Evolutionary conservation across 2,329 filamentous ascomycete species (phyloP).

Genomic region (Clonostachys sp.): DNA sequence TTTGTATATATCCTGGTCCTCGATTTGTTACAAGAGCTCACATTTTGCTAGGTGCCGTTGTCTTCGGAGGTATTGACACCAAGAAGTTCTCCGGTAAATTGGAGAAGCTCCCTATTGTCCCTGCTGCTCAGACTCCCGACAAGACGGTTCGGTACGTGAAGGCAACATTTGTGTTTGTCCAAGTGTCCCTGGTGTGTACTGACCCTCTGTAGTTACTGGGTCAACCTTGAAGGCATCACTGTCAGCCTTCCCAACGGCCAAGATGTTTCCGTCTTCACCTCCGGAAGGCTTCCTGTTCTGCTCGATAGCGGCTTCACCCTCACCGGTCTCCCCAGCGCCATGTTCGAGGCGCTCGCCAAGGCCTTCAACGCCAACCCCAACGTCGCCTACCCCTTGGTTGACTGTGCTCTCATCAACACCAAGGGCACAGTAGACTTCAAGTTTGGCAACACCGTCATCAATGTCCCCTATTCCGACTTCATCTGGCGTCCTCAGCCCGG

Average conservation of each 20-base stretch:
- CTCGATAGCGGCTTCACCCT: slow-evolving; percentile 66
- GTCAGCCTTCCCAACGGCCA: slow-evolving; percentile 24
- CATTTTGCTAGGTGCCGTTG: slow-evolving; percentile 13
- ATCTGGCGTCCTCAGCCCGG: slow-evolving; percentile 27
- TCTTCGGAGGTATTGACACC: slow-evolving; percentile 55
- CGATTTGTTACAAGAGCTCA: background rate
- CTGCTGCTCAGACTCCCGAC: slow-evolving; percentile 26
- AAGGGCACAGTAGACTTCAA: slow-evolving; percentile 39
- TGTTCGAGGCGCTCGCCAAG: slow-evolving; percentile 39
- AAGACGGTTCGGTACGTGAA: slow-evolving; percentile 14
- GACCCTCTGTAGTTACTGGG: slow-evolving; percentile 28
- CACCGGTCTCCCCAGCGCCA: slow-evolving; percentile 56
- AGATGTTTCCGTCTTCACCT: slow-evolving; percentile 37
- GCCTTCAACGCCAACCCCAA: slow-evolving; percentile 34
- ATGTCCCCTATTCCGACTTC: slow-evolving; percentile 40
- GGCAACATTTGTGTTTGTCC: too few species aligned
- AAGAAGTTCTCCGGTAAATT: slow-evolving; percentile 50
- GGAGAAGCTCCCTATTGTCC: slow-evolving; percentile 50
- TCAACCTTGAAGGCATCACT: slow-evolving; percentile 29
- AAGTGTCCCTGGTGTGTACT: too few species aligned
- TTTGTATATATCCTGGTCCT: background rate
- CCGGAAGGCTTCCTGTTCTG: slow-evolving; percentile 39
- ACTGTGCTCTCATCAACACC: slow-evolving; percentile 26
- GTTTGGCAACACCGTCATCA: slow-evolving; percentile 38
- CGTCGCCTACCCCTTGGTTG: slow-evolving; percentile 22